Conservation (phyloP, 2,329 filamentous ascomycete species). For the Phialophora verrucosa region DNA sequence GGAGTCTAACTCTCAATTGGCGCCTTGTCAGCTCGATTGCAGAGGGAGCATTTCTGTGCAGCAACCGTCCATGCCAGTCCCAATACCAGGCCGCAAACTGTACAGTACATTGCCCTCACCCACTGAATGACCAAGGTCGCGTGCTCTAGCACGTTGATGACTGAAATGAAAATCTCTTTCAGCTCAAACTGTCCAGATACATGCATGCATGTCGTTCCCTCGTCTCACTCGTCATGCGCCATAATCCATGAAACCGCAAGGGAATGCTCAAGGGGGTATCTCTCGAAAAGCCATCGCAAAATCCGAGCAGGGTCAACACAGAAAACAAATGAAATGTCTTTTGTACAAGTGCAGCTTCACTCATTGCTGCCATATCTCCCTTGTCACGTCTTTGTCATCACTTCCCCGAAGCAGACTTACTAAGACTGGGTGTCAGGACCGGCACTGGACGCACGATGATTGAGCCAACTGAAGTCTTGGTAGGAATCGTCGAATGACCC, state of each 20-base stretch:
- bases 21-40: neutral
- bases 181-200: neutral
- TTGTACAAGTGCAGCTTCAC: conserved; percentile 3
- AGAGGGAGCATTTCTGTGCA: neutral
- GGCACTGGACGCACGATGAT: neutral
- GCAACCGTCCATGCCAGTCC: neutral
- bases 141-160: neutral
- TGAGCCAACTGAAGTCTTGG: conserved; percentile 1
- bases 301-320: neutral
- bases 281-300: neutral
- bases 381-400: neutral
- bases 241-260: neutral
- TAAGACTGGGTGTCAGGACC: neutral
- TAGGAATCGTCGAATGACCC: conserved; percentile 25
- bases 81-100: neutral
- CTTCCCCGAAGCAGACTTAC: neutral
- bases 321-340: neutral
- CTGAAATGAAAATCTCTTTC: neutral
- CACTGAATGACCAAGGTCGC: neutral
- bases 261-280: conserved; percentile 7
- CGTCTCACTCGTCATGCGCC: neutral
- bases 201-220: neutral
- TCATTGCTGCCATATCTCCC: neutral
- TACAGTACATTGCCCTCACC: neutral
- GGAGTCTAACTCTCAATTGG: neutral